Conservation (phyloP, 495 filamentous ascomycete genomes). For the Penicillium paxilli region DNA sequence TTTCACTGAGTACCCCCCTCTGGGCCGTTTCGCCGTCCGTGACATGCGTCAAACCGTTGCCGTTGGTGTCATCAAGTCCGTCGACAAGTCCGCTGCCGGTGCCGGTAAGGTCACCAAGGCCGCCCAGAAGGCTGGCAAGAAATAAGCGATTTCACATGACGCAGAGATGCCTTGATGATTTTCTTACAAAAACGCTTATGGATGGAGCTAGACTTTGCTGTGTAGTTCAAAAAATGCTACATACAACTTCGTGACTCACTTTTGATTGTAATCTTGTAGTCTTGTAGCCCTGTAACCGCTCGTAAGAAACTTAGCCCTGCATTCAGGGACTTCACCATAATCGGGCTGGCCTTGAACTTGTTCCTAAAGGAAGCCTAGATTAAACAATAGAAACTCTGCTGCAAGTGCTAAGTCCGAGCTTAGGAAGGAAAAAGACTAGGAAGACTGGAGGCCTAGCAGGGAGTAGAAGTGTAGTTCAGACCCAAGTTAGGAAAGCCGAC, state of each 20-base stretch:
- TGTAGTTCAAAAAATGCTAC: slow-evolving; percentile 27
- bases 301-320: no score
- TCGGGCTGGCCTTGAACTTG: no score
- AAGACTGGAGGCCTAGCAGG: no score
- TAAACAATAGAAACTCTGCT: no score
- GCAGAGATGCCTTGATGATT: slow-evolving; percentile 34
- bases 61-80: slow-evolving; percentile 93
- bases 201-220: slow-evolving; percentile 32
- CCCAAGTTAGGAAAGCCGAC: no score
- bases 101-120: slow-evolving; percentile 78
- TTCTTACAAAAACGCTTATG: slow-evolving; percentile 32
- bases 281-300: neutral
- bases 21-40: slow-evolving; percentile 98
- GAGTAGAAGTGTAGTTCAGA: no score
- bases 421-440: no score
- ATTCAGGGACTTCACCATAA: no score
- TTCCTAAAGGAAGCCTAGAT: no score
- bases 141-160: slow-evolving; percentile 51
- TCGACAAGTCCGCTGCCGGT: slow-evolving; percentile 70
- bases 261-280: neutral
- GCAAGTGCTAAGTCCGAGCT: no score
- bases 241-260: slow-evolving; percentile 24
- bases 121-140: slow-evolving; percentile 67
- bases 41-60: slow-evolving; percentile 90
- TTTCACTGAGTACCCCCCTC: slow-evolving; percentile 98